Conservation (phyloP, 73 alveolate species). For the Paramecium octaurelia region DNA sequence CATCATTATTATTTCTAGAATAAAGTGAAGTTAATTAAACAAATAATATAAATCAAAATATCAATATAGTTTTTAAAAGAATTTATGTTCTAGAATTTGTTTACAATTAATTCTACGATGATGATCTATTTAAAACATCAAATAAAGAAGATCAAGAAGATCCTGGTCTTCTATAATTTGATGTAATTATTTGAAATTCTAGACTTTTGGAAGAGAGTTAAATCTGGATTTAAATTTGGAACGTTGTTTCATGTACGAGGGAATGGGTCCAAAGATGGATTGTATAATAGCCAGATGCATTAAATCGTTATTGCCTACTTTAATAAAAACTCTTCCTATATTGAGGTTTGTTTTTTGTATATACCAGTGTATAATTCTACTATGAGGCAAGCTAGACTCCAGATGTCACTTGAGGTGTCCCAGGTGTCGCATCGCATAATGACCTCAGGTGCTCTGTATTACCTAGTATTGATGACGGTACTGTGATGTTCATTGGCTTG, state of each 20-base stretch:
- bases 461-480: constrained; percentile 90
- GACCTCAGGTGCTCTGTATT: constrained; percentile 98
- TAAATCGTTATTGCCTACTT: constrained; percentile 80
- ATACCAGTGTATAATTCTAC: constrained; percentile 96
- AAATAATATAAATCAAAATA: not conserved
- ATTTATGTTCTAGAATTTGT: constrained; percentile 74
- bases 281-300: constrained; percentile 96
- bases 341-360: constrained; percentile 58
- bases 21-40: not conserved
- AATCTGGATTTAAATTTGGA: constrained; percentile 33
- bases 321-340: constrained; percentile 66
- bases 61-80: constrained; percentile 62
- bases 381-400: constrained; percentile 96
- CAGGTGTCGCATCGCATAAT: constrained; percentile 82
- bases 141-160: constrained; percentile 68
- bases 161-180: constrained; percentile 64
- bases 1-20: not conserved
- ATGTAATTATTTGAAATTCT: constrained; percentile 1
- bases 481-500: constrained; percentile 79
- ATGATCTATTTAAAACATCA: constrained; percentile 76
- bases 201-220: not conserved
- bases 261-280: constrained; percentile 88
- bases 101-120: constrained; percentile 69
- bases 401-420: constrained; percentile 89
- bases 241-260: constrained; percentile 89